Evolutionary conservation across 306 rosid species (phyloP).

Genomic region (Erythrophleum fordii): DNA sequence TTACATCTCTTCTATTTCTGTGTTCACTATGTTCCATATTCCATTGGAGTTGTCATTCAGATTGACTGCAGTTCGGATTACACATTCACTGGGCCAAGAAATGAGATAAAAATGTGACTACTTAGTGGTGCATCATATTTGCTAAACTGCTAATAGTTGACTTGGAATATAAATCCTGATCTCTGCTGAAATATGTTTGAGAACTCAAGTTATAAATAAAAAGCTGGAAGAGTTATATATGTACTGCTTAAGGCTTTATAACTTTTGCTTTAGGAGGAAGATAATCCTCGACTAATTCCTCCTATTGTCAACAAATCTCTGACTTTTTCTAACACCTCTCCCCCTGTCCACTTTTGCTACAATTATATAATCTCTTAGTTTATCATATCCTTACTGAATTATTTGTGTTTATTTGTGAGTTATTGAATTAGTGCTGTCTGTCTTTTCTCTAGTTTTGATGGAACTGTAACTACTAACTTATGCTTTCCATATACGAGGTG

Average conservation of each 20-base stretch:
- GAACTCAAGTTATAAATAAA: background rate
- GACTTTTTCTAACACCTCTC: background rate
- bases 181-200: background rate
- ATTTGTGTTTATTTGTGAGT: background rate
- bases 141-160: background rate
- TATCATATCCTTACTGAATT: background rate
- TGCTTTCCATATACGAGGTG: background rate
- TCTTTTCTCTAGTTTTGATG: background rate
- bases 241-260: background rate
- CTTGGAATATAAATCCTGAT: slow-evolving; percentile 6
- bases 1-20: background rate
- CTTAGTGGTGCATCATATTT: background rate
- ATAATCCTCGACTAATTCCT: background rate
- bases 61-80: background rate
- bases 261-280: background rate
- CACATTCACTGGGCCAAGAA: background rate
- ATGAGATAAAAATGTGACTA: background rate
- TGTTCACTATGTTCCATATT: background rate
- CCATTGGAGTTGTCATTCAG: background rate
- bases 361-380: background rate
- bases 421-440: background rate
- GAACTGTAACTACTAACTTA: background rate
- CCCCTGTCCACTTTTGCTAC: background rate
- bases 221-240: background rate
- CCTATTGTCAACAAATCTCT: background rate